Evolutionary conservation across 805 yeast species (phyloP).

Genomic region (Pichia kluyveri): DNA sequence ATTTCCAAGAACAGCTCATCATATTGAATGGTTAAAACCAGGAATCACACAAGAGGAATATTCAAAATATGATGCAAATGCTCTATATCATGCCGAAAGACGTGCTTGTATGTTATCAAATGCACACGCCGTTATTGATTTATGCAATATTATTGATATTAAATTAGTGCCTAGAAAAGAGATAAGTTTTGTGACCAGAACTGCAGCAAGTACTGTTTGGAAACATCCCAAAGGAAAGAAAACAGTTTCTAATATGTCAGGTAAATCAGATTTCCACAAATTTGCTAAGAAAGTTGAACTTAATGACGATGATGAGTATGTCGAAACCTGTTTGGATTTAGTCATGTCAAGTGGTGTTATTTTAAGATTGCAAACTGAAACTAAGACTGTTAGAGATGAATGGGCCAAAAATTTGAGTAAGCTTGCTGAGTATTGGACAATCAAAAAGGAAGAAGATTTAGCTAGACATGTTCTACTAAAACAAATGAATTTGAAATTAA

Average conservation of each 20-base stretch:
- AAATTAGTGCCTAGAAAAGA: conserved; percentile 22
- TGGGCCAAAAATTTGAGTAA: conserved; percentile 54
- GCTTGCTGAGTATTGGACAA: conserved; percentile 51
- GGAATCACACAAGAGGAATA: conserved; percentile 31
- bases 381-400: conserved; percentile 37
- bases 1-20: conserved; percentile 42
- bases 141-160: conserved; percentile 39
- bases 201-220: conserved; percentile 27
- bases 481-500: conserved; percentile 33
- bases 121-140: conserved; percentile 54
- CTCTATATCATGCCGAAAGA: conserved; percentile 59
- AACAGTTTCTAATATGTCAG: not conserved
- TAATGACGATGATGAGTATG: conserved; percentile 6
- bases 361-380: conserved; percentile 50
- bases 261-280: not conserved
- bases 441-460: conserved; percentile 33
- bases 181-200: conserved; percentile 18
- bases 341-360: conserved; percentile 35
- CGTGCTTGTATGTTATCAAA: conserved; percentile 44
- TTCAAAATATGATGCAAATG: conserved; percentile 41
- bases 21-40: conserved; percentile 55
- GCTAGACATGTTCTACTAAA: conserved; percentile 29
- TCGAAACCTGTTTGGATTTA: conserved; percentile 47
- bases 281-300: too few species aligned
- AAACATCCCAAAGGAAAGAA: conserved; percentile 10